These are phyloP conservation scores for Pseudopyricularia cyperi DNA, from an alignment of 2,329 filamentous ascomycete genomes.

Conservation along the genomic window DNA sequence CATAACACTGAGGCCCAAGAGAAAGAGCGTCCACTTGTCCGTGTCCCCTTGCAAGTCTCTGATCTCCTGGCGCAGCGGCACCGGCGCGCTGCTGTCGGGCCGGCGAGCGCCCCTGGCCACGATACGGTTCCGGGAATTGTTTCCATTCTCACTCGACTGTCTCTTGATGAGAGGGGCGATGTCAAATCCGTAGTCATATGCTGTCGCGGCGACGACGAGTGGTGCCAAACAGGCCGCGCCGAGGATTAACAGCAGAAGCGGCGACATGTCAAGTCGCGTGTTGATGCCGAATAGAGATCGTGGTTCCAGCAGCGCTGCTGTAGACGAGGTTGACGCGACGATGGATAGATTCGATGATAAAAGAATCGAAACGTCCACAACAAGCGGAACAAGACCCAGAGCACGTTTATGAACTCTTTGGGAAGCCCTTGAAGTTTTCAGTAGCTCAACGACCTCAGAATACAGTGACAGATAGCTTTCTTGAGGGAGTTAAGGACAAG, in stretches of 20 bases:
- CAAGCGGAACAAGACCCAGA: too few relatives aligned
- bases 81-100: constrained; percentile 12
- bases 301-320: not conserved
- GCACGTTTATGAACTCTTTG: too few relatives aligned
- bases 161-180: constrained; percentile 11
- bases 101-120: constrained; percentile 29
- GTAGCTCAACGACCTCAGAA: too few relatives aligned
- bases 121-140: constrained; percentile 24
- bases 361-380: too few relatives aligned
- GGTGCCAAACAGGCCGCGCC: not conserved
- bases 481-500: too few relatives aligned
- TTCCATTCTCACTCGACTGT: constrained; percentile 8
- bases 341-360: not conserved
- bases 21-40: constrained; percentile 63
- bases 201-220: not conserved
- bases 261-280: not conserved
- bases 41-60: constrained; percentile 48
- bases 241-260: not conserved
- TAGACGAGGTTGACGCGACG: too few relatives aligned
- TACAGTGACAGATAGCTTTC: too few relatives aligned
- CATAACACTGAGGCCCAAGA: constrained; percentile 62
- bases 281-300: not conserved
- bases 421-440: too few relatives aligned
- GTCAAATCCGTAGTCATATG: constrained; percentile 41
- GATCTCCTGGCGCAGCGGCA: constrained; percentile 50